phyloP scores from a whole-genome alignment of 2,329 filamentous ascomycete species.

The Fusarium coffeatum region DNA sequence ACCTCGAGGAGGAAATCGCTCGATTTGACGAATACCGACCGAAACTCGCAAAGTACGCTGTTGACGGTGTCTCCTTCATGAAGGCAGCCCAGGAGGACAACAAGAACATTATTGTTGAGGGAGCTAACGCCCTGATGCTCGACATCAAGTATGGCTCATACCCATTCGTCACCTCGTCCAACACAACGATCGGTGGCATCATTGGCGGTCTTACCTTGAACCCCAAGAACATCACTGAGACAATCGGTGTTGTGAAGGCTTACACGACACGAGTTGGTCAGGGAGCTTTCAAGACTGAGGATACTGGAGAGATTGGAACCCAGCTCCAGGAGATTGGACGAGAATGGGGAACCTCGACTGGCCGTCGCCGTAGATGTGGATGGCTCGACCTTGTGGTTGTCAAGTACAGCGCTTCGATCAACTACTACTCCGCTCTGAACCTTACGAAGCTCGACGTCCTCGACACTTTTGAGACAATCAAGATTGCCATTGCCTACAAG shows the following conservation, averaged over 20 bases:
- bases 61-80: constrained; percentile 10
- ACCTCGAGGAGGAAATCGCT: constrained; percentile 6
- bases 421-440: constrained; percentile 13
- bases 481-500: constrained; percentile 23
- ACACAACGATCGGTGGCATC: constrained; percentile 16
- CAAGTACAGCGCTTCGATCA: constrained; percentile 18
- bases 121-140: constrained; percentile 16
- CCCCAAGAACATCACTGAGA: constrained; percentile 10
- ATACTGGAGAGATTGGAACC: constrained; percentile 5
- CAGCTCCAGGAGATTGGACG: constrained; percentile 14
- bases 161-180: constrained; percentile 4
- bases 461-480: constrained; percentile 26
- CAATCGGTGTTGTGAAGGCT: constrained; percentile 10
- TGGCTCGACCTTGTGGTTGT: constrained; percentile 23
- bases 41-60: background rate
- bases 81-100: constrained; percentile 4
- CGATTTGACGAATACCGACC: constrained; percentile 8
- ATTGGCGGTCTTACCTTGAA: constrained; percentile 8
- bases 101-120: constrained; percentile 9
- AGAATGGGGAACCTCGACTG: constrained; percentile 10
- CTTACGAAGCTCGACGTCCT: constrained; percentile 27
- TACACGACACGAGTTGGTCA: constrained; percentile 7
- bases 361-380: constrained; percentile 19
- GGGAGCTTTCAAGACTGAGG: constrained; percentile 16
- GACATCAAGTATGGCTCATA: constrained; percentile 12